Evolutionary conservation across 345 rosid species (phyloP).

Genomic region (Turritis glabra): DNA sequence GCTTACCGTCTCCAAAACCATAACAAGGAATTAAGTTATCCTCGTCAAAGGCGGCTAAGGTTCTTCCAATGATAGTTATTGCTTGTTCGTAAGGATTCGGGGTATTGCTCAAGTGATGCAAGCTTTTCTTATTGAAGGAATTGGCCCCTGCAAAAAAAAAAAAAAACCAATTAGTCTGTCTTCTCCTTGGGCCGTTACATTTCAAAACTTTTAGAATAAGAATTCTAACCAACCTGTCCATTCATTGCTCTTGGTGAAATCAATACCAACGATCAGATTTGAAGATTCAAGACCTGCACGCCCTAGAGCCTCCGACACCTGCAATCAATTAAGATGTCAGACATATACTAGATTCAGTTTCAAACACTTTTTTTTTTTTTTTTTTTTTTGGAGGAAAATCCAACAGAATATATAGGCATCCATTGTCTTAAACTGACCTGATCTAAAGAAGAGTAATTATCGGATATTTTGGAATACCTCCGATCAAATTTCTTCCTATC

Average conservation of each 20-base stretch:
- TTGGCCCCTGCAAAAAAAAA: slow-evolving; percentile 50
- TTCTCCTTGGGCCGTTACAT: neutral
- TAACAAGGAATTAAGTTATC: slow-evolving; percentile 94
- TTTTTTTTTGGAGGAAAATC: slow-evolving; percentile 10
- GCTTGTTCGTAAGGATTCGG: slow-evolving; percentile 92
- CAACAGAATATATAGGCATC: neutral
- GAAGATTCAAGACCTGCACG: slow-evolving; percentile 93
- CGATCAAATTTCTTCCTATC: slow-evolving; percentile 62
- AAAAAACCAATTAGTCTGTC: neutral
- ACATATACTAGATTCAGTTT: neutral
- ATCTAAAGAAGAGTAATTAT: slow-evolving; percentile 71
- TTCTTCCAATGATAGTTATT: slow-evolving; percentile 82
- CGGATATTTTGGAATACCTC: slow-evolving; percentile 79
- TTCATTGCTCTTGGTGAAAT: slow-evolving; percentile 97
- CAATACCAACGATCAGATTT: slow-evolving; percentile 94
- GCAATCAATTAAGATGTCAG: neutral
- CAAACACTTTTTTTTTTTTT: neutral
- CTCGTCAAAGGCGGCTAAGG: slow-evolving; percentile 82
- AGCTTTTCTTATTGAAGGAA: slow-evolving; percentile 69
- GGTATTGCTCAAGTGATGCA: slow-evolving; percentile 72
- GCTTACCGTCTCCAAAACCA: slow-evolving; percentile 95
- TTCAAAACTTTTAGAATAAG: neutral
- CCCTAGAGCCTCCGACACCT: slow-evolving; percentile 85
- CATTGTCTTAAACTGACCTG: slow-evolving; percentile 49
- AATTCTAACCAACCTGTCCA: slow-evolving; percentile 72